Percentiles rank a stretch among this genome's conserved stretches.
Evolutionary conservation across 2,329 filamentous ascomycete genomes (phyloP).

Genomic region (Monilinia fructicola): DNA sequence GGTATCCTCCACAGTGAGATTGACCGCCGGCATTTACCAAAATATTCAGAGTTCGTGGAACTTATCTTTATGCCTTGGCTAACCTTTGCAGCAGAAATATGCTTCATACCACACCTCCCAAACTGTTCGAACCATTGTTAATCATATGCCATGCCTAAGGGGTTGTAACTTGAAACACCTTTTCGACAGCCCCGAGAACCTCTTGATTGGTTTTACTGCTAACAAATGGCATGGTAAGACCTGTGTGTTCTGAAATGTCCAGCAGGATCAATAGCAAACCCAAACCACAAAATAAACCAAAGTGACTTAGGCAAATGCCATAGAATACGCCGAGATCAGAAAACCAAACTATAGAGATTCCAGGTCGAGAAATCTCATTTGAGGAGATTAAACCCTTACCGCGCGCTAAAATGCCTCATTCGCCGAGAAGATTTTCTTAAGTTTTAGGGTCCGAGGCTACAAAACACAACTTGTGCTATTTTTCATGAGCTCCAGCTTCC

Average conservation of each 20-base stretch:
- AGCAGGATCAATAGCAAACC: conserved; percentile 76
- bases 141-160: conserved; percentile 57
- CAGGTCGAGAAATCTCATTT: no score
- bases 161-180: conserved; percentile 92
- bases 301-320: rapidly evolving
- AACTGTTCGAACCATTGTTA: no score
- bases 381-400: no score
- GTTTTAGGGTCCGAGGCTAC: no score
- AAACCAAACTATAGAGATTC: not conserved
- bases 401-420: not conserved
- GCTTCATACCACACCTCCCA: not conserved
- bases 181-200: conserved; percentile 93
- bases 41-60: not conserved
- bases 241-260: conserved; percentile 98
- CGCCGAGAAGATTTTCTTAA: no score
- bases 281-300: not conserved
- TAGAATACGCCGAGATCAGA: not conserved
- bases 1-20: no score
- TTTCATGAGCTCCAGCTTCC: not conserved
- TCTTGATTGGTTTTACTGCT: conserved; percentile 89
- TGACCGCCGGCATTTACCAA: not conserved
- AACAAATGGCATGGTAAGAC: conserved; percentile 95
- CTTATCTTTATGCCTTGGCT: not conserved
- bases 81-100: not conserved
- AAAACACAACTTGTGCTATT: not conserved